Evolutionary conservation across 1,284 basidiomycete species (phyloP).

Genomic region (Trametes sp.): DNA sequence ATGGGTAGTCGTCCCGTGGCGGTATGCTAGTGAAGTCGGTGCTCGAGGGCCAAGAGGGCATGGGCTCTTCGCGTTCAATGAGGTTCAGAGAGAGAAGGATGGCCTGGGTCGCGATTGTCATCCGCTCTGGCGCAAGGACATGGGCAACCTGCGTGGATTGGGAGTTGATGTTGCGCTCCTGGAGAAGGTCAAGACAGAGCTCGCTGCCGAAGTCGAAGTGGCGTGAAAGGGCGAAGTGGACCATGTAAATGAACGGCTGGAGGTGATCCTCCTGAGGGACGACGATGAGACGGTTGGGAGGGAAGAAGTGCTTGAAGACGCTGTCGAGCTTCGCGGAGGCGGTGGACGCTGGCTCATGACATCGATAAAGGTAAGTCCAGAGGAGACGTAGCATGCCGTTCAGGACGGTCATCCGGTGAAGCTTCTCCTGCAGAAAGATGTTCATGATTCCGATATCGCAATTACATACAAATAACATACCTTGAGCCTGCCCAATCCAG

Average conservation of each 20-base stretch:
- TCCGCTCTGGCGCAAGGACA: slow-evolving; percentile 74
- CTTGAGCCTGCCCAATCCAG: slow-evolving; percentile 81
- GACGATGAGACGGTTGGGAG: slow-evolving; percentile 68
- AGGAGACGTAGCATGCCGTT: slow-evolving; percentile 87
- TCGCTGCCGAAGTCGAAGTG: slow-evolving; percentile 90
- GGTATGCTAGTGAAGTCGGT: slow-evolving; percentile 73
- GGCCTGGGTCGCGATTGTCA: slow-evolving; percentile 81
- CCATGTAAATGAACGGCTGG: slow-evolving; percentile 81
- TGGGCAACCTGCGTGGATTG: slow-evolving; percentile 53
- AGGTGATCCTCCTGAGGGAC: slow-evolving; percentile 79
- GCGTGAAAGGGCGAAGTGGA: slow-evolving; percentile 86
- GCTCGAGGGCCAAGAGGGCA: slow-evolving; percentile 80
- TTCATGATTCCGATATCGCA: neutral
- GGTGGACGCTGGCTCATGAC: slow-evolving; percentile 84
- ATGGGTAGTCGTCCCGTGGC: slow-evolving; percentile 71
- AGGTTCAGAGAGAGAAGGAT: slow-evolving; percentile 76
- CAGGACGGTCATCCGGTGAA: slow-evolving; percentile 75
- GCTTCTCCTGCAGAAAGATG: slow-evolving; percentile 71
- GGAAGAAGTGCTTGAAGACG: slow-evolving; percentile 84
- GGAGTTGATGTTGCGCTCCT: slow-evolving; percentile 62
- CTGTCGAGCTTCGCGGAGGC: slow-evolving; percentile 82
- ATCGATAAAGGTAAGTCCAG: slow-evolving; percentile 96
- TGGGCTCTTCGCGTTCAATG: slow-evolving; percentile 74
- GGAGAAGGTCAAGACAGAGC: slow-evolving; percentile 80
- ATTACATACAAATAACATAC: slow-evolving; percentile 47